Evolutionary conservation across 169 alveolate species (phyloP), one percentile per base, ranked within the genome.

Genomic region (Cryptosporidium meleagridis): DNA sequence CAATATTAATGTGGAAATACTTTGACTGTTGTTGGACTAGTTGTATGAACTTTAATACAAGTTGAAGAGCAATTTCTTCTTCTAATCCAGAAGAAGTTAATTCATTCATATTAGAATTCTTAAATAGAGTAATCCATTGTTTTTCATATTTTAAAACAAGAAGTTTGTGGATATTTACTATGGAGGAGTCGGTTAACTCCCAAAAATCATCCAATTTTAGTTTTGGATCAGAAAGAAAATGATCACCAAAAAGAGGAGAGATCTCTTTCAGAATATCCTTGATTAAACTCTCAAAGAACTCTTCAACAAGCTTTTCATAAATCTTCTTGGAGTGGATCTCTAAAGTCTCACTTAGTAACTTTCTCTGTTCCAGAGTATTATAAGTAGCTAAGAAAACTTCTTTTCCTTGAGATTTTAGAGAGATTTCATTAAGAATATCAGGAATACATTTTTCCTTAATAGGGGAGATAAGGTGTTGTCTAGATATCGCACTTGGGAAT

Each of bases 61-160:
- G 75, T 80, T 80, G 89, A 10, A 80, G 33, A 59, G 89, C 75
- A n/a, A 80, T 65, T 29, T 80, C 89, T n/a, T 80, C 89, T 29
- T 59, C 75, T 16, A 80, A 51, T 0, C 62, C 52, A 16, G 68
- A 35, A 21, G 35, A 35, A 12, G 69, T 41, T 33, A 59, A 45
- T 9, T 80, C 89, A 26, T 44, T 44, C 8, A 80, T 31, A 31
- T 37, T n/a, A 29, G 59, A 26, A 37, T 41, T 26, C 55, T 23
- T 65, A 48, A 80, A 48, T 41, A 80, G 37, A 26, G 69, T 31
- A 16, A 10, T 18, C 89, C 89, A 80, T 18, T 80, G 31, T 8
- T 61, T 16, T 21, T 65, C 69, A 65, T 62, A 80, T 65, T 62
- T 80, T n/a, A 29, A n/a, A 18, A 80, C 61, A 21, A 80, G 53